Percentiles rank a stretch among this genome's conserved stretches.
Evolutionary conservation across 331 rosid species (phyloP).

Genomic region (Quercus tomentella): DNA sequence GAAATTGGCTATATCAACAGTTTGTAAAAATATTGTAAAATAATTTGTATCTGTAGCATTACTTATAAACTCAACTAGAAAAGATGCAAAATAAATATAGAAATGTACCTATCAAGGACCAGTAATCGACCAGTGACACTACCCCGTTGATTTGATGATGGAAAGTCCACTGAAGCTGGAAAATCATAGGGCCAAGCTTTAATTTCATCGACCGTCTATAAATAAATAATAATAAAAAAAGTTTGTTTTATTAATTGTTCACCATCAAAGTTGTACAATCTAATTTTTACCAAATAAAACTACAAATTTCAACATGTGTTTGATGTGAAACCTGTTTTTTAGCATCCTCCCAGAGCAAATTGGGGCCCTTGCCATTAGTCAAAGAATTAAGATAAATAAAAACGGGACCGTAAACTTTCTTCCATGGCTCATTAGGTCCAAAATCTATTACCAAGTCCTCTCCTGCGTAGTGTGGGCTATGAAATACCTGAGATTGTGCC

Average conservation of each 20-base stretch:
- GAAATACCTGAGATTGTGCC: constrained; percentile 52
- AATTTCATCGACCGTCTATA: constrained; percentile 69
- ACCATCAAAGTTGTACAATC: not conserved
- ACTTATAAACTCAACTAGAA: too few species aligned
- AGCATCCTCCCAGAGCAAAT: constrained; percentile 76
- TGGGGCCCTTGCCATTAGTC: constrained; percentile 27
- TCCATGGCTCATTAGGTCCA: constrained; percentile 72
- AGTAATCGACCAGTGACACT: constrained; percentile 51
- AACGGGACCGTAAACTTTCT: constrained; percentile 87
- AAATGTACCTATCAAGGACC: constrained; percentile 62
- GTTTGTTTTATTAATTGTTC: not conserved
- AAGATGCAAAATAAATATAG: not conserved
- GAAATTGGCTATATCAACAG: too few species aligned
- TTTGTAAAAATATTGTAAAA: too few species aligned
- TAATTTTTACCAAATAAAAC: not conserved
- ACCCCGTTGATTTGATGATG: constrained; percentile 56
- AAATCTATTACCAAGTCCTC: constrained; percentile 70
- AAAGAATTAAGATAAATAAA: constrained; percentile 61
- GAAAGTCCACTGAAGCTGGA: constrained; percentile 86
- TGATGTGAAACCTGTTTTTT: constrained; percentile 40
- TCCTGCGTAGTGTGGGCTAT: constrained; percentile 80
- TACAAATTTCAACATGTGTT: not conserved
- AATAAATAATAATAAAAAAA: too few species aligned
- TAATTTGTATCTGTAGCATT: too few species aligned
- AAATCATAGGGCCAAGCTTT: constrained; percentile 86